These are phyloP conservation scores for Periconia sp. DNA, from an alignment of 2,329 filamentous ascomycete genomes.

Conservation along the genomic window DNA sequence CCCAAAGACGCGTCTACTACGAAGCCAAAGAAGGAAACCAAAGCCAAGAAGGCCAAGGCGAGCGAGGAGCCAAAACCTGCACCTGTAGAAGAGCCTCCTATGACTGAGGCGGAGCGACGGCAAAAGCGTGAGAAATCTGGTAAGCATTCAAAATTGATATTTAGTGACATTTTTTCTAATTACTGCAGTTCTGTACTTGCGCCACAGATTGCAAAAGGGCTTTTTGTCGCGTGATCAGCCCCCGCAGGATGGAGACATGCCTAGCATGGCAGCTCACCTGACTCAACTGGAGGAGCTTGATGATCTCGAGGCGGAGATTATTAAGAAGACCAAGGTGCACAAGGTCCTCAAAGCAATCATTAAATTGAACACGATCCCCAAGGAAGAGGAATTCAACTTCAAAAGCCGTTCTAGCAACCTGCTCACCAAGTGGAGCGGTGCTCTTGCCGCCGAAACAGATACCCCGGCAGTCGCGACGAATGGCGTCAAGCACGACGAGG, in stretches of 20 bases:
- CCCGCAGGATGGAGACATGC: slow-evolving; percentile 86
- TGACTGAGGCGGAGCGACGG: slow-evolving; percentile 58
- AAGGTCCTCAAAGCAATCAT: slow-evolving; percentile 95
- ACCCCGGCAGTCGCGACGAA: slow-evolving; percentile 32
- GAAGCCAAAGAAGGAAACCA: slow-evolving; percentile 64
- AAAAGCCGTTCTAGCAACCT: slow-evolving; percentile 78
- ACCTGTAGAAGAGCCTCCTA: slow-evolving; percentile 54
- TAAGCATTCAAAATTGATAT: slow-evolving; percentile 27
- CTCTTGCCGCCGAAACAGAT: slow-evolving; percentile 54
- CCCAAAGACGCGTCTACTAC: slow-evolving; percentile 39
- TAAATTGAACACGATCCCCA: slow-evolving; percentile 75
- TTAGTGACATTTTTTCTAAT: slow-evolving; percentile 3
- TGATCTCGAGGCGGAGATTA: slow-evolving; percentile 86
- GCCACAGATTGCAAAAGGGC: slow-evolving; percentile 92
- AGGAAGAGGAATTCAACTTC: slow-evolving; percentile 87
- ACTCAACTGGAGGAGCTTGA: slow-evolving; percentile 77
- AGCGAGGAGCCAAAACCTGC: slow-evolving; percentile 57
- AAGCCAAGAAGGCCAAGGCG: slow-evolving; percentile 55
- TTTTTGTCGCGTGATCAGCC: slow-evolving; percentile 82
- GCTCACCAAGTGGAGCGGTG: slow-evolving; percentile 85
- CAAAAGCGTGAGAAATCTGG: slow-evolving; percentile 62
- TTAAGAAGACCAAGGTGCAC: slow-evolving; percentile 93
- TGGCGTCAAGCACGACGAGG: slow-evolving; percentile 39
- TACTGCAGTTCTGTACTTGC: slow-evolving; percentile 77
- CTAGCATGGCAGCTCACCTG: slow-evolving; percentile 74